Percentiles rank a stretch among this genome's conserved stretches.
These are phyloP conservation scores for Rhododendron ovatum DNA, from an alignment of 148 eudicot genomes.

Conservation along the genomic window DNA sequence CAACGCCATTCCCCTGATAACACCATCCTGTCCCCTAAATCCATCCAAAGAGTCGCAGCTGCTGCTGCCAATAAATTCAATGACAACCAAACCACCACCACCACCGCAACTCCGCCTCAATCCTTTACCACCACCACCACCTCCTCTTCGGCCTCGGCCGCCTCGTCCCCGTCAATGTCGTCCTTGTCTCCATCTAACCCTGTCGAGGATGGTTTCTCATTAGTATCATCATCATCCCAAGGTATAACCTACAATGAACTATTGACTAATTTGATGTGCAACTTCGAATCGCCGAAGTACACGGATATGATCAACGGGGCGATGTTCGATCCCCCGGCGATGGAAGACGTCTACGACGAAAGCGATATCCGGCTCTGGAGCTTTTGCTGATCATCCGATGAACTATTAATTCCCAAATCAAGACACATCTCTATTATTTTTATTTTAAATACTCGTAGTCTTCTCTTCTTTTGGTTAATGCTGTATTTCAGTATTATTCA, in stretches of 20 bases:
- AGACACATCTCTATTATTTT: background rate
- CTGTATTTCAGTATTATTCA: slow-evolving; percentile 9
- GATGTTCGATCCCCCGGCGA: slow-evolving; percentile 42
- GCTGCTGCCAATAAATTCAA: slow-evolving; percentile 39
- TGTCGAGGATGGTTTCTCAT: slow-evolving; percentile 28
- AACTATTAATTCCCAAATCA: background rate
- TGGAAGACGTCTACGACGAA: slow-evolving; percentile 54
- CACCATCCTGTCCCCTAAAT: slow-evolving; percentile 51
- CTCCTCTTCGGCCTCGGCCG: slow-evolving; percentile 22
- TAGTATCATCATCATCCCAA: slow-evolving; percentile 1
- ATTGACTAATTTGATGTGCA: slow-evolving; percentile 18
- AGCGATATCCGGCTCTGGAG: slow-evolving; percentile 71
- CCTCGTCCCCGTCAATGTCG: slow-evolving; percentile 22
- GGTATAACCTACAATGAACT: slow-evolving; percentile 12
- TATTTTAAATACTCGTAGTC: background rate
- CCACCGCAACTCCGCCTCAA: background rate
- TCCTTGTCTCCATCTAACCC: slow-evolving; percentile 20
- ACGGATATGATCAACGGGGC: slow-evolving; percentile 42
- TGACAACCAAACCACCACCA: background rate
- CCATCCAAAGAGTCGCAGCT: slow-evolving; percentile 70
- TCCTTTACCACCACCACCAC: slow-evolving; percentile 8
- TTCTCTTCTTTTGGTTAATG: background rate
- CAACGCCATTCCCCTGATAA: background rate
- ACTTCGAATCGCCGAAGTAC: slow-evolving; percentile 57
- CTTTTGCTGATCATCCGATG: slow-evolving; percentile 37